Evolutionary conservation across 805 yeast genomes (phyloP), one percentile per base, ranked within the genome.

Genomic region (Yamadazyma insecticola): DNA sequence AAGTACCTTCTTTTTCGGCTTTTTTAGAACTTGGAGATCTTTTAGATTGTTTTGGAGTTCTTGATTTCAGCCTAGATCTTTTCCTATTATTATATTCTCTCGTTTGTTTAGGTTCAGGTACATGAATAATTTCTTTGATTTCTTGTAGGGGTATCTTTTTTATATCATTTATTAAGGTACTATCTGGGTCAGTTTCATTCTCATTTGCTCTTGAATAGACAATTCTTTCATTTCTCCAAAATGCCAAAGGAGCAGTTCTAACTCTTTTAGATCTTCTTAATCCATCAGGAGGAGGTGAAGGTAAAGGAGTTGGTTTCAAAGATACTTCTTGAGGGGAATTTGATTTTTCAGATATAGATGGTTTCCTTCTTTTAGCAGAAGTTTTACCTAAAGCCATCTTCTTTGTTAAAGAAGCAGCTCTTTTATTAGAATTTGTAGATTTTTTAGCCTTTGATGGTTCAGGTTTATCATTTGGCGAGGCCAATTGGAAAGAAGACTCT

Each of bases 161-260:
- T 15, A 60, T 54, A 33, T 60, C 63, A 10, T 40, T 43, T 13
- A 51, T 47, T 21, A 63, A 43, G 2, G 65, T 60, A 13, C 67
- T 58, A 32, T 73, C 74, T 4, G 72, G 67, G 34, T 68, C 71
- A 12, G 42, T 51, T 3, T 27, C 36, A 13, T 43, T 53, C 5
- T 59, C 45, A 23, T 41, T 21, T 5, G 65, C 63, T 22, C 60
- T 40, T 1, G 60, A 45, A 47, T 82, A 87, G 3, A 83, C 72
- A 18, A 82, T 72, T 37, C 76, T 65, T 55, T 87, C 96, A 47
- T 83, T 84, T 51, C 83, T 74, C 96, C 96, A 87, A 51, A 70
- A 83, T 2, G 86, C 89, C 40, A 87, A 59, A 0, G 95, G 90
- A 3, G 79, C 73, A 5, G 82, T 69, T 39, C 74, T 72, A 0